phyloP scores from a whole-genome alignment of 352 stramenopile genomes.

The Paralagenidium karlingii region DNA sequence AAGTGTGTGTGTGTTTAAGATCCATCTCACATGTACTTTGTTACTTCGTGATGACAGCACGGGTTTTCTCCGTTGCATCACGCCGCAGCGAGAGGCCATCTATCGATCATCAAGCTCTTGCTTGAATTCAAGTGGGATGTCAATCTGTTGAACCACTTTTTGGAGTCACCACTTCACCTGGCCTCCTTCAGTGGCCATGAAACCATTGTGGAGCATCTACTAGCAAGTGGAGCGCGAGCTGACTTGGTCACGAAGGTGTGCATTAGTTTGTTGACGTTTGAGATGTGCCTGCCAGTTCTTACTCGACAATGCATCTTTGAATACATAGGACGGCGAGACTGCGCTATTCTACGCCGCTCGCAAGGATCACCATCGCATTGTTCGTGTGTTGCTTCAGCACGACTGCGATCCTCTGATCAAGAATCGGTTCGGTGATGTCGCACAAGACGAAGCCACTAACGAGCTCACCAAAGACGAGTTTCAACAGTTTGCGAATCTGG shows the following conservation, averaged over 20 bases:
- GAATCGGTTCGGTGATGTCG: conserved; percentile 58
- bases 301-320: conserved; percentile 34
- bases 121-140: conserved; percentile 49
- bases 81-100: conserved; percentile 43
- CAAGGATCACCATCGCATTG: conserved; percentile 45
- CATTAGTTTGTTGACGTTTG: too few relatives aligned
- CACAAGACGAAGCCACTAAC: conserved; percentile 46
- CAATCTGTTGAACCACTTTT: conserved; percentile 23
- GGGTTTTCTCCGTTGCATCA: conserved; percentile 62
- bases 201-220: conserved; percentile 34
- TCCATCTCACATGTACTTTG: too few relatives aligned
- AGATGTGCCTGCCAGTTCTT: too few relatives aligned
- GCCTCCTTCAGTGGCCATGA: conserved; percentile 45
- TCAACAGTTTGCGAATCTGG: conserved; percentile 27
- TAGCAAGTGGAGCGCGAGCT: too few relatives aligned
- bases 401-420: conserved; percentile 32
- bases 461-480: conserved; percentile 44
- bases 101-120: conserved; percentile 49
- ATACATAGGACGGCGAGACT: conserved; percentile 41
- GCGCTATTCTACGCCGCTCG: conserved; percentile 61
- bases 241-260: too few relatives aligned
- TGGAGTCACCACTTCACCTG: conserved; percentile 61
- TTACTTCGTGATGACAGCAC: conserved; percentile 11
- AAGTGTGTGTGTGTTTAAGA: too few relatives aligned
- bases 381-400: conserved; percentile 43